A percentile compares a stretch with the other conserved stretches of the same genome.
These are phyloP conservation scores for Phytopythium litorale DNA, from an alignment of 352 stramenopile genomes.

Conservation along the genomic window DNA sequence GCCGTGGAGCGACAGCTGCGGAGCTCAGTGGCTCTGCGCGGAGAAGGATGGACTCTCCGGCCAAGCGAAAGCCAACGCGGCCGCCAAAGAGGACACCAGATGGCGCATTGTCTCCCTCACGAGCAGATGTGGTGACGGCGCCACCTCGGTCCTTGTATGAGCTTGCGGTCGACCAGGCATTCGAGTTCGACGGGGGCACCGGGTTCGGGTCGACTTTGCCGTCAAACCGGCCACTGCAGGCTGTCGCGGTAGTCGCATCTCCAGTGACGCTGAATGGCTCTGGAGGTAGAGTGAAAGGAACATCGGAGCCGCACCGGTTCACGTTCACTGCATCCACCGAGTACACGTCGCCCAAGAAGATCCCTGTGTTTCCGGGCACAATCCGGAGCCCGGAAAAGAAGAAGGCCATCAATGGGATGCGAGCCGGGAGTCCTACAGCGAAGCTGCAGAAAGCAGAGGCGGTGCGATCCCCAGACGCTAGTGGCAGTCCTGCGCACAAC, in stretches of 20 bases:
- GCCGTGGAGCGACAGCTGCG: background rate
- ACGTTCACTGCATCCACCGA: constrained; percentile 64
- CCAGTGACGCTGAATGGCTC: background rate
- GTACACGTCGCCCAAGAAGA: constrained; percentile 77
- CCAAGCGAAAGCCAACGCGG: constrained; percentile 3
- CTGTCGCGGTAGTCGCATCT: constrained; percentile 15
- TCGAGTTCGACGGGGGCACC: constrained; percentile 68
- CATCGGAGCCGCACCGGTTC: constrained; percentile 37
- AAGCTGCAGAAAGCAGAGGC: constrained; percentile 1
- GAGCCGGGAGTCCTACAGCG: constrained; percentile 12
- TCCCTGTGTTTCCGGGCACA: constrained; percentile 66
- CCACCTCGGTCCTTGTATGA: constrained; percentile 29
- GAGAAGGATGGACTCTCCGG: background rate
- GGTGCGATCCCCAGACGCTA: background rate
- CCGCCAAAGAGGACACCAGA: constrained; percentile 1
- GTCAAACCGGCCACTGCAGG: constrained; percentile 55
- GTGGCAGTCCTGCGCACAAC: background rate
- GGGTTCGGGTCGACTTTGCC: constrained; percentile 53
- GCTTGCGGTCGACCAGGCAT: constrained; percentile 53
- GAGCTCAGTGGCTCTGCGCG: background rate
- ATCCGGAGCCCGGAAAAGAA: constrained; percentile 54
- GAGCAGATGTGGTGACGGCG: background rate
- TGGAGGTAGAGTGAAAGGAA: background rate
- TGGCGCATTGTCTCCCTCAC: background rate
- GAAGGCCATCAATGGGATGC: constrained; percentile 10